Conservation (phyloP, 805 yeast species). For the Starmerella floricola region DNA sequence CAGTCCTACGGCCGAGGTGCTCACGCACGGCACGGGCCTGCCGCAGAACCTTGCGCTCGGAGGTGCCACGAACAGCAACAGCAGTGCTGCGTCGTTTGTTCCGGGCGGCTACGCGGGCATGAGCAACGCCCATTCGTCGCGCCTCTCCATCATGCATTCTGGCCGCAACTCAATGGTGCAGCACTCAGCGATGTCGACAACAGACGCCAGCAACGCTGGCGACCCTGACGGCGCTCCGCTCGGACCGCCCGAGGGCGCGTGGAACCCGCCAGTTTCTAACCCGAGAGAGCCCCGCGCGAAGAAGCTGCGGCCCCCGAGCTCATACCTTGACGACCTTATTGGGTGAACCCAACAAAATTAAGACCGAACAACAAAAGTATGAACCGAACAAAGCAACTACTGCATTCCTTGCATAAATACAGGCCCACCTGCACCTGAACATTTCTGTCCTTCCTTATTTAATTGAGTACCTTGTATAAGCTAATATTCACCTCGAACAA, state of each 20-base stretch:
- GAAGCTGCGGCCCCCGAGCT: slow-evolving; percentile 29
- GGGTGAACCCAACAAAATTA: too few relatives aligned
- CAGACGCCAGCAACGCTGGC: background rate
- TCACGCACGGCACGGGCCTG: slow-evolving; percentile 33
- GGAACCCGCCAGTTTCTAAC: background rate
- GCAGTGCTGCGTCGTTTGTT: slow-evolving; percentile 19
- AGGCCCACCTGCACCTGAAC: too few relatives aligned
- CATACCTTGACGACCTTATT: slow-evolving; percentile 30
- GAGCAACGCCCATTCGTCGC: slow-evolving; percentile 5
- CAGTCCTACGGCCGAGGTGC: slow-evolving; percentile 70
- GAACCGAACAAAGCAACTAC: too few relatives aligned
- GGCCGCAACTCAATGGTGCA: slow-evolving; percentile 16
- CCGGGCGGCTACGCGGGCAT: slow-evolving; percentile 20
- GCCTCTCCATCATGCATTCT: slow-evolving; percentile 15
- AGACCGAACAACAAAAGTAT: too few relatives aligned
- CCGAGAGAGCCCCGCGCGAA: slow-evolving; percentile 7
- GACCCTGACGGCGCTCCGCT: background rate
- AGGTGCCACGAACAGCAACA: background rate
- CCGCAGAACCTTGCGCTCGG: slow-evolving; percentile 7
- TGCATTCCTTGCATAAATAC: too few relatives aligned
- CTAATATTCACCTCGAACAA: too few relatives aligned
- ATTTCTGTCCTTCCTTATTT: too few relatives aligned
- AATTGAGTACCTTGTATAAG: too few relatives aligned
- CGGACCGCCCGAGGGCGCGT: background rate
- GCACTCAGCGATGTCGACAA: slow-evolving; percentile 13